Percentiles rank a stretch among this genome's conserved stretches.
Evolutionary conservation across 768 basidiomycete genomes (phyloP).

Genomic region (Baorangia bicolor): DNA sequence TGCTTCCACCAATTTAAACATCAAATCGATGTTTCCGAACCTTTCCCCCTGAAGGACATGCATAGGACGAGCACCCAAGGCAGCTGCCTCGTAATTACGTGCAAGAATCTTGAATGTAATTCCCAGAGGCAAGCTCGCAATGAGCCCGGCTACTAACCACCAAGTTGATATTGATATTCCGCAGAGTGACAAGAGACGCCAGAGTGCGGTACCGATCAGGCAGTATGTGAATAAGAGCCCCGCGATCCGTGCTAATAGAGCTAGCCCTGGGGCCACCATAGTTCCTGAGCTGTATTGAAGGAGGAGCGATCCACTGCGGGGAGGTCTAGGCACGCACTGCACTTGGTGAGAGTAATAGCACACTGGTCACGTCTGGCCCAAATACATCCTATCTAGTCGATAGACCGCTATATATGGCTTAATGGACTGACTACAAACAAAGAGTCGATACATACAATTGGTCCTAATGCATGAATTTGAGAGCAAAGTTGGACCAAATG

Average conservation of each 20-base stretch:
- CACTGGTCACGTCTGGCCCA: too few species aligned
- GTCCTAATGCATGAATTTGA: too few species aligned
- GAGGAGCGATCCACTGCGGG: too few species aligned
- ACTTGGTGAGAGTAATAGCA: too few species aligned
- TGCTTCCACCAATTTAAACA: slow-evolving; percentile 35
- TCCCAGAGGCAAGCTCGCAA: slow-evolving; percentile 36
- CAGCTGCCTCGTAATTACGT: slow-evolving; percentile 38
- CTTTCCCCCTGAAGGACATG: slow-evolving; percentile 38
- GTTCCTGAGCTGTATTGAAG: neutral
- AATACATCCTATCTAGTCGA: too few species aligned
- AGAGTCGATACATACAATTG: too few species aligned
- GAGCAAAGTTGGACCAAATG: too few species aligned
- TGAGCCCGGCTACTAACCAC: slow-evolving; percentile 33
- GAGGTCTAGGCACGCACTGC: too few species aligned
- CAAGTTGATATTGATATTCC: slow-evolving; percentile 37
- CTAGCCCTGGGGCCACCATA: slow-evolving; percentile 19
- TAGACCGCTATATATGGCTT: too few species aligned
- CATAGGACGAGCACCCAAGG: slow-evolving; percentile 46
- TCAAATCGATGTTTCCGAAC: slow-evolving; percentile 47
- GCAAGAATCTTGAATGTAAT: slow-evolving; percentile 29
- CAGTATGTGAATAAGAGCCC: neutral
- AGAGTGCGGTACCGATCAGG: neutral
- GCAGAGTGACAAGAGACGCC: slow-evolving; percentile 10
- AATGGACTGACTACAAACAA: too few species aligned
- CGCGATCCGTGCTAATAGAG: slow-evolving; percentile 5